Conservation (phyloP, 164 flowering plant genomes). For the Aristolochia contorta region DNA sequence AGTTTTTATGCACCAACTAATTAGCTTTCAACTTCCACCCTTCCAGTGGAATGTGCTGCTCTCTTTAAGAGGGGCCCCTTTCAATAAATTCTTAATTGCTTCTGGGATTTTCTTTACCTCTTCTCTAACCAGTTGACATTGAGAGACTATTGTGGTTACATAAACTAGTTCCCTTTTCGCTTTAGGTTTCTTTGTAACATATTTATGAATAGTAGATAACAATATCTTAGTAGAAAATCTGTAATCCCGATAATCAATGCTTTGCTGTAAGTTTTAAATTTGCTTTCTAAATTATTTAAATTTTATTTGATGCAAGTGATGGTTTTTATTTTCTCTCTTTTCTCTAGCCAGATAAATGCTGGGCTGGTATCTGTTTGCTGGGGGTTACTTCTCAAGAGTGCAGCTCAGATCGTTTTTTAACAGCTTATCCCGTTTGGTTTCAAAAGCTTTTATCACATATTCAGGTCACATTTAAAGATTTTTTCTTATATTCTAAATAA, state of each 20-base stretch:
- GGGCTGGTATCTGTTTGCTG: slow-evolving; percentile 75
- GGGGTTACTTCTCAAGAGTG: slow-evolving; percentile 71
- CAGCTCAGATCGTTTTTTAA: slow-evolving; percentile 51
- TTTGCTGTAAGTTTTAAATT: neutral
- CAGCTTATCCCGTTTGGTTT: slow-evolving; percentile 61
- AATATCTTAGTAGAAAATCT: neutral
- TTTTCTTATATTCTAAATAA: neutral
- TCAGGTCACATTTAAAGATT: slow-evolving; percentile 37
- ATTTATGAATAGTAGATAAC: neutral
- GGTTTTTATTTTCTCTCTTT: slow-evolving; percentile 3
- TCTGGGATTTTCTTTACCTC: neutral
- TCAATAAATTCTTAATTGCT: neutral
- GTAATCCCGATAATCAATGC: neutral
- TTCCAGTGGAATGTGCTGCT: no score
- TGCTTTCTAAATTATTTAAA: neutral
- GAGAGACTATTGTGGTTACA: neutral
- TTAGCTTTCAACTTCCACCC: no score
- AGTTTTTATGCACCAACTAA: no score
- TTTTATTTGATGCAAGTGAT: neutral
- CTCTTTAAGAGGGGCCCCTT: no score
- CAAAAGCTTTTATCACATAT: slow-evolving; percentile 40
- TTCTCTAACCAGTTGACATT: no score
- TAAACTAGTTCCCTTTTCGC: neutral
- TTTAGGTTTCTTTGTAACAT: neutral
- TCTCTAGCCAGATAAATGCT: slow-evolving; percentile 76